Percentiles rank a stretch among this genome's conserved stretches.
phyloP scores from a whole-genome alignment of 1,284 basidiomycete genomes.

The Melampsora larici-populina region DNA sequence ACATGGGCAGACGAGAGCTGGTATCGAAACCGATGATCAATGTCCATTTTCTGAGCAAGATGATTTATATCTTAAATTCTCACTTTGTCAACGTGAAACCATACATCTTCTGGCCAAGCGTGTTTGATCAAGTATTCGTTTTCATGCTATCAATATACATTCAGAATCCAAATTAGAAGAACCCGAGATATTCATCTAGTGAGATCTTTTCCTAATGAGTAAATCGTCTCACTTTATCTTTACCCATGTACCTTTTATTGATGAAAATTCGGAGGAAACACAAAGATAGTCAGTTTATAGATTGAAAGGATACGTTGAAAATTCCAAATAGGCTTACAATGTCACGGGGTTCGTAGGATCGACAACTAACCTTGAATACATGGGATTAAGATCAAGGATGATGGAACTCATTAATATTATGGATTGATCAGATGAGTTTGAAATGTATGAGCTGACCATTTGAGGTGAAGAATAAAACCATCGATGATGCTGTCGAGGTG shows the following conservation, averaged over 20 bases:
- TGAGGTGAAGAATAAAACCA: slow-evolving; percentile 40
- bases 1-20: slow-evolving; percentile 52
- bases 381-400: not conserved
- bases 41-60: not conserved
- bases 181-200: not conserved
- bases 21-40: too few species aligned
- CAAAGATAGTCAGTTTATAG: not conserved
- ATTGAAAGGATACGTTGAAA: not conserved
- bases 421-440: not conserved
- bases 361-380: slow-evolving; percentile 19
- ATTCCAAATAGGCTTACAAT: slow-evolving; percentile 8
- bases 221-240: slow-evolving; percentile 29
- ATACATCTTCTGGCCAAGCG: slow-evolving; percentile 63
- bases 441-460: slow-evolving; percentile 13
- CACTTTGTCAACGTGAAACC: slow-evolving; percentile 62
- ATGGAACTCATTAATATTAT: not conserved
- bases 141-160: slow-evolving; percentile 52
- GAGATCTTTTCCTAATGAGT: not conserved
- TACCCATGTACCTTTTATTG: slow-evolving; percentile 32
- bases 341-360: slow-evolving; percentile 38
- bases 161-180: not conserved
- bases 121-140: slow-evolving; percentile 93
- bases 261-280: too few species aligned
- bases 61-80: slow-evolving; percentile 58
- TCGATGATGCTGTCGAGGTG: not conserved